Base-by-base conservation (phyloP, 345 rosid species). In the Theobroma cacao region DNA sequence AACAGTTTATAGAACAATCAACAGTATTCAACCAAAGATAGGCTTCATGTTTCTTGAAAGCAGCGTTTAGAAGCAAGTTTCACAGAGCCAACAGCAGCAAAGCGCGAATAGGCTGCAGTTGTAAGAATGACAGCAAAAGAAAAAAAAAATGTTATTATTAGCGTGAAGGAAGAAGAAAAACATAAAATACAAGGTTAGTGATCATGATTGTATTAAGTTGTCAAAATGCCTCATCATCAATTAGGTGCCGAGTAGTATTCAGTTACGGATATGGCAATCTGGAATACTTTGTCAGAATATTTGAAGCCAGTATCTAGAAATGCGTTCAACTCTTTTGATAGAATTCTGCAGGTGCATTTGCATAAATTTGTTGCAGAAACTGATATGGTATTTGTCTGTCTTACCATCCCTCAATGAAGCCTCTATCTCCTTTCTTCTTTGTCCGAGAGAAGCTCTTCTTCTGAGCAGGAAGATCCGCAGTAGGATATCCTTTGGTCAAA, bases 51-150 rank as follows among this genome's bases (percentile, higher is more conserved):
- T 20, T 20, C 28, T 48, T 15, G 28, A n/a, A 59, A 75, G 60
- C 65, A 53, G 66, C 11, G 15, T 34, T 83, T 56, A 88, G 87
- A 71, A 79, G 86, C 95, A 91, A 33, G 78, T 80, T 82, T 88
- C 93, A 73, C 90, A 88, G 28, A 88, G 66, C 93, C 93, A 89
- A 75, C 95, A 91, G 83, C 95, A 91, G 77, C 93, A 91, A 30
- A 91, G 88, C 47, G 90, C 88, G 36, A 85, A 87, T 65, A 89
- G 84, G 85, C 95, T 88, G 90, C 83, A 79, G 59, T 41, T 61
- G 1, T 2, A 36, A 77, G 24, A 72, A 66, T 1, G 6, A 22
- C 43, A 60, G 65, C 62, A 60, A 26, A 63, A 52, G 48, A 55
- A 59, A 48, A 11, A 7, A 45, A n/a, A 26, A 28, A 34, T 56